Evolutionary conservation across 2,329 filamentous ascomycete species (phyloP).

Genomic region (Fusarium poae): DNA sequence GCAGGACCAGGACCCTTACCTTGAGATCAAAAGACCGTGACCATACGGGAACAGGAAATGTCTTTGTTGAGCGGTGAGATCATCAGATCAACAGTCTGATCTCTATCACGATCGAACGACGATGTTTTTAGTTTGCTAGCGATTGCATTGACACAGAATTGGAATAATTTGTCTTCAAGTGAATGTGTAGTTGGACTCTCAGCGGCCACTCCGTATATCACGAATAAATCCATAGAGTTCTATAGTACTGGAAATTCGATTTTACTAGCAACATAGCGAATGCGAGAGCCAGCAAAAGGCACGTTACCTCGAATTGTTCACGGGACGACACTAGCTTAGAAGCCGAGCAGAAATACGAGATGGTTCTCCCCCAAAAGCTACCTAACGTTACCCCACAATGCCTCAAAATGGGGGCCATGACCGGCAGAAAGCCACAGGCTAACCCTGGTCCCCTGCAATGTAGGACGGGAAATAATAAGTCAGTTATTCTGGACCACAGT

Average conservation of each 20-base stretch:
- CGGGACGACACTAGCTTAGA: slow-evolving; percentile 27
- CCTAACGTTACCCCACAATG: slow-evolving; percentile 41
- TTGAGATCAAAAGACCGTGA: slow-evolving; percentile 6
- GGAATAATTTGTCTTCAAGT: background rate
- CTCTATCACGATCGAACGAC: slow-evolving; percentile 9
- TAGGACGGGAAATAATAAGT: slow-evolving; percentile 18
- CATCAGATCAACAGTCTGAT: slow-evolving; percentile 23
- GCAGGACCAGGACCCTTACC: slow-evolving; percentile 25
- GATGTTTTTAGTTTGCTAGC: background rate
- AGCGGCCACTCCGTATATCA: slow-evolving; percentile 17
- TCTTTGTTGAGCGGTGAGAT: slow-evolving; percentile 35
- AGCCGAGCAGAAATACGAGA: slow-evolving; percentile 42
- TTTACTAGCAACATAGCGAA: background rate
- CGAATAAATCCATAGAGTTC: background rate
- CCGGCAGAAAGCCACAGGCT: slow-evolving; percentile 15
- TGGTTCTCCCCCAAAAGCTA: slow-evolving; percentile 21
- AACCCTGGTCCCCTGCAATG: slow-evolving; percentile 7
- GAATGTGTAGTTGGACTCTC: background rate
- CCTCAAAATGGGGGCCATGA: slow-evolving; percentile 24
- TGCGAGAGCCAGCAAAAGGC: slow-evolving; percentile 16
- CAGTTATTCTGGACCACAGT: slow-evolving; percentile 34
- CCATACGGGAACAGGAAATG: slow-evolving; percentile 1
- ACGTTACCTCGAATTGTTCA: slow-evolving; percentile 32
- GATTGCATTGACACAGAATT: background rate
- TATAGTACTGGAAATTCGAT: background rate